Percentiles rank a stretch among this genome's conserved stretches.
phyloP scores from a whole-genome alignment of 139 green algal genomes.

The Yamagishiella unicocca region DNA sequence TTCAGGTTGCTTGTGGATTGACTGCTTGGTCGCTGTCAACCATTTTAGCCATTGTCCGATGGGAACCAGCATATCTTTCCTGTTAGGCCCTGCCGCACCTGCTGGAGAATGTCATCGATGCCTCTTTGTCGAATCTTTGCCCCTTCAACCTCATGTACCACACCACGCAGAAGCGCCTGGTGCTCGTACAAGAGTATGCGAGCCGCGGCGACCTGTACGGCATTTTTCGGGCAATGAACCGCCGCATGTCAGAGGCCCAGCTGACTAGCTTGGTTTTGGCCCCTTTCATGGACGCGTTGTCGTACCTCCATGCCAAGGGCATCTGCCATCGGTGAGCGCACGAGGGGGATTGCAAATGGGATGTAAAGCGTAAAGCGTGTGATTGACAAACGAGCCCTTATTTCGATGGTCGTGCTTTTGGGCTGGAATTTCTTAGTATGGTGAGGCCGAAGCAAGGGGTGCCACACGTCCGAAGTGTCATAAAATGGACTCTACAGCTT shows the following conservation, averaged over 20 bases:
- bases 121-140: not conserved
- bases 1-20: not conserved
- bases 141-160: not conserved
- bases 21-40: not conserved
- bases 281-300: conserved; percentile 32
- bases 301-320: conserved; percentile 23
- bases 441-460: not conserved
- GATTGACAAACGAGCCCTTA: not conserved
- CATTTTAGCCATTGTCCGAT: not conserved
- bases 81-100: not conserved
- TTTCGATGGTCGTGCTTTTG: not conserved
- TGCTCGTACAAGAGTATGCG: conserved; percentile 50
- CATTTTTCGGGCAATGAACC: conserved; percentile 8
- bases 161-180: conserved; percentile 17
- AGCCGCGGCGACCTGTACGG: conserved; percentile 39
- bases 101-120: not conserved
- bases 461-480: no score
- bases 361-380: not conserved
- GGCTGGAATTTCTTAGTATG: not conserved
- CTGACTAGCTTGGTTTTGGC: conserved; percentile 30
- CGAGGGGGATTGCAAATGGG: not conserved
- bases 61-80: not conserved
- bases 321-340: conserved; percentile 33
- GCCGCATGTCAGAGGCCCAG: conserved; percentile 33
- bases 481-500: no score